Evolutionary conservation across 805 yeast genomes (phyloP).

Genomic region (Grigorovia jiainica): DNA sequence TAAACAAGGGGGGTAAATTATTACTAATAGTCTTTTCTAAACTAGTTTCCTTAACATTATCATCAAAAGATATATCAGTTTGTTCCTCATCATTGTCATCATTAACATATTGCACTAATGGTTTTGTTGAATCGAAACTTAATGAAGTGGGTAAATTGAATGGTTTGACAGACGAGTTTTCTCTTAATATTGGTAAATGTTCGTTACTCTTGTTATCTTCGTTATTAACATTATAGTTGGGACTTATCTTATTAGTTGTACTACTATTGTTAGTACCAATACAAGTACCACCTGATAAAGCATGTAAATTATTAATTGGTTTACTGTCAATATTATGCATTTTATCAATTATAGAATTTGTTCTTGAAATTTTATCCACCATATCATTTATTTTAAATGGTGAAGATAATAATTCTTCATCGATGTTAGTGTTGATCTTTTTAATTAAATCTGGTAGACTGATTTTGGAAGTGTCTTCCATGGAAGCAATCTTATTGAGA

Average conservation of each 20-base stretch:
- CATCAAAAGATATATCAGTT: conserved; percentile 3
- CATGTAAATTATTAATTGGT: background rate
- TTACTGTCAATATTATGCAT: background rate
- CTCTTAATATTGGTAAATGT: background rate
- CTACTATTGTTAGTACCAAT: background rate
- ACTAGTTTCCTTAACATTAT: background rate
- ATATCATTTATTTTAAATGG: conserved; percentile 1
- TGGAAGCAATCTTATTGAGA: background rate
- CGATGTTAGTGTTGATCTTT: background rate
- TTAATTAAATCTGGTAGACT: background rate
- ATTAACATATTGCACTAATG: conserved; percentile 10
- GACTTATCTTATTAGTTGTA: background rate
- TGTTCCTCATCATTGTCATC: conserved; percentile 3
- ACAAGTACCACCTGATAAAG: conserved; percentile 3
- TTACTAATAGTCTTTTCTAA: too few relatives aligned
- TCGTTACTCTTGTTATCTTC: conserved; percentile 2
- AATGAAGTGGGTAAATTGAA: conserved; percentile 4
- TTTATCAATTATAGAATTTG: too few relatives aligned
- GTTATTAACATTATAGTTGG: conserved; percentile 1
- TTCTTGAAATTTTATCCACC: too few relatives aligned
- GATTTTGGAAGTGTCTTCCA: background rate
- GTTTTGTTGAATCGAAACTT: conserved; percentile 18
- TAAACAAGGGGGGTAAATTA: too few relatives aligned
- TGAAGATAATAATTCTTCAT: background rate
- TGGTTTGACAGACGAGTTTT: conserved; percentile 1